These are phyloP conservation scores for Panaeolus cyanescens DNA, from an alignment of 768 basidiomycete genomes.

Conservation along the genomic window DNA sequence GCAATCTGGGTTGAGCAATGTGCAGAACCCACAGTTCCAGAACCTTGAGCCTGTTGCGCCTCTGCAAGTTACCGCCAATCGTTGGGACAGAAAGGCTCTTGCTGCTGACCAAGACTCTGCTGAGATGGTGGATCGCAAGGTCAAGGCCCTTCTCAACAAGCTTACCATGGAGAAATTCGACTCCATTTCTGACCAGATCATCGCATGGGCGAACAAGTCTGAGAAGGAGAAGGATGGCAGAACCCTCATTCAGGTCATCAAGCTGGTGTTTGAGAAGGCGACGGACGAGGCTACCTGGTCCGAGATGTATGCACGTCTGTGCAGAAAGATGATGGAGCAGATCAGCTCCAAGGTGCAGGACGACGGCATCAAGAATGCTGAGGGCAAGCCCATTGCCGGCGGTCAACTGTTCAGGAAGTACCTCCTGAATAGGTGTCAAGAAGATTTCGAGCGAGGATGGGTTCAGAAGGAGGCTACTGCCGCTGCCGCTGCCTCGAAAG, in stretches of 20 bases:
- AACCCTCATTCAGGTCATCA: slow-evolving; percentile 94
- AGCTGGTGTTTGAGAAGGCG: slow-evolving; percentile 95
- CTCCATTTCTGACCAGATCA: slow-evolving; percentile 93
- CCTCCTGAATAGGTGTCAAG: slow-evolving; percentile 93
- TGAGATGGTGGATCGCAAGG: slow-evolving; percentile 90
- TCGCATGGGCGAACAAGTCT: slow-evolving; percentile 92
- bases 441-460: slow-evolving; percentile 98
- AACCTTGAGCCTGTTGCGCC: slow-evolving; percentile 73
- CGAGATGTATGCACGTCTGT: slow-evolving; percentile 96
- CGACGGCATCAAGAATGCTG: slow-evolving; percentile 78
- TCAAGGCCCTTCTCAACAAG: slow-evolving; percentile 91
- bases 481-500: slow-evolving; percentile 83
- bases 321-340: slow-evolving; percentile 94
- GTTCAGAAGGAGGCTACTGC: slow-evolving; percentile 84
- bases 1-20: slow-evolving; percentile 31
- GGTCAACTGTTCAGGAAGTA: slow-evolving; percentile 97
- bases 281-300: slow-evolving; percentile 96
- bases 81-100: slow-evolving; percentile 71
- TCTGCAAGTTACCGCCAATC: slow-evolving; percentile 76
- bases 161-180: slow-evolving; percentile 97
- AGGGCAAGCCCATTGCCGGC: slow-evolving; percentile 89
- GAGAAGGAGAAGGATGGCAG: slow-evolving; percentile 91
- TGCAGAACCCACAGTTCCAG: slow-evolving; percentile 29
- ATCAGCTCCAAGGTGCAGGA: slow-evolving; percentile 89
- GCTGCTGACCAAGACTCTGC: slow-evolving; percentile 65